Base-by-base conservation (phyloP, 352 stramenopile species). In the Phytophthora pseudosyringae region DNA sequence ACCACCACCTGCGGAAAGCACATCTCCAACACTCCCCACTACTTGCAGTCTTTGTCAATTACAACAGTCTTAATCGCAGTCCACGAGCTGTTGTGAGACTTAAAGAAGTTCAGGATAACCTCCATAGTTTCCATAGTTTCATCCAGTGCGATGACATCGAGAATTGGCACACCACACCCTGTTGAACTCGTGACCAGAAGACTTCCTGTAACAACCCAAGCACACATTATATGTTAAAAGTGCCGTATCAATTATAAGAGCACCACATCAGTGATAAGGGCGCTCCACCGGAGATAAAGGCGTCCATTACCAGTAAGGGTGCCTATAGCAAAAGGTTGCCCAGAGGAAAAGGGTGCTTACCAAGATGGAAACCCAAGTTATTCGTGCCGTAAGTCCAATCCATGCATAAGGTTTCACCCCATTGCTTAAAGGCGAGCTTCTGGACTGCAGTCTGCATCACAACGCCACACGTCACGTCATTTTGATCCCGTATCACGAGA, bases 371-470 rank as follows among this genome's bases (percentile, higher is more conserved):
- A n/a, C n/a, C n/a, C 39, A 45, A 3, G 39, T 26, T 45, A 12
- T 45, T 45, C n/a, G 39, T 45, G 16, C 39, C 39, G 39, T 45
- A 45, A 5, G 39, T 45, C 39, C 39, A 45, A 28, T 45, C 39
- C n/a, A 45, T 45, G 9, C 39, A 45, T 11, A 45, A 16, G 4
- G 39, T 28, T 16, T 45, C 39, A 1, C n/a, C n/a, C 39, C 39
- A 45, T 5, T 28, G 39, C 39, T 45, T 8, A 16, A 45, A 45
- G 16, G 39, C n/a, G 16, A 45, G n/a, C n/a, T 28, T 26, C 9
- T 45, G 39, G 3, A 28, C 39, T 11, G 39, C 39, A 6, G 39
- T 28, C 39, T 45, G 39, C 6, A 45, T 45, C 39, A 45, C 39
- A 13, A n/a, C 39, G 6, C 39, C 39, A 12, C n/a, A 26, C 1